Evolutionary conservation across 768 basidiomycete species (phyloP).

Genomic region (Auriscalpium microsporum): DNA sequence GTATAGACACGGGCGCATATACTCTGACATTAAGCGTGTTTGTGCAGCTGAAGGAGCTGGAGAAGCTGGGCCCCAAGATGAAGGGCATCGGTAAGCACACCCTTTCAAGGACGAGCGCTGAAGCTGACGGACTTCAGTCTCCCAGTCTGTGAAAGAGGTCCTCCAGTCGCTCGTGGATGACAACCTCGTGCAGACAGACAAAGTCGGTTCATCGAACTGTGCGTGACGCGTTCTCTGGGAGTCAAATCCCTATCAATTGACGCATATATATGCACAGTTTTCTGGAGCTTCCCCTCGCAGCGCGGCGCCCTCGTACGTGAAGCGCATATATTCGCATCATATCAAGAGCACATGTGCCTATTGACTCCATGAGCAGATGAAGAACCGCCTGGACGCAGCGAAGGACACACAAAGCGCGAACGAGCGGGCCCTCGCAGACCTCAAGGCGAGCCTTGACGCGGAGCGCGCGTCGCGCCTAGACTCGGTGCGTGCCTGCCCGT

Average conservation of each 20-base stretch:
- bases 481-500: constrained; percentile 34
- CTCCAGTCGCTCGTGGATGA: constrained; percentile 83
- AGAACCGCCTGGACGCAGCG: constrained; percentile 41
- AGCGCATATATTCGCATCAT: background rate
- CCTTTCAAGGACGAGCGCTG: background rate
- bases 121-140: constrained; percentile 38
- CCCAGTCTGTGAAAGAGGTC: constrained; percentile 89
- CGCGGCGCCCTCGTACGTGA: constrained; percentile 62
- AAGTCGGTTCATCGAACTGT: constrained; percentile 95
- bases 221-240: constrained; percentile 26
- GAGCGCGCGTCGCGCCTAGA: constrained; percentile 50
- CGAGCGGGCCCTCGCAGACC: constrained; percentile 41
- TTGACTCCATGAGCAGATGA: constrained; percentile 37
- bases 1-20: too few species aligned
- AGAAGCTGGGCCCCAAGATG: constrained; percentile 80
- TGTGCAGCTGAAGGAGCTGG: constrained; percentile 80
- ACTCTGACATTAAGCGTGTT: background rate
- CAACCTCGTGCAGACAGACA: constrained; percentile 77
- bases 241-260: background rate
- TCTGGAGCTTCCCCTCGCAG: constrained; percentile 94
- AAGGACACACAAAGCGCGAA: constrained; percentile 37
- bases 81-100: constrained; percentile 72
- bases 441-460: constrained; percentile 35
- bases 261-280: constrained; percentile 47
- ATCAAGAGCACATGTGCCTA: too few species aligned